Conservation (phyloP, 108 stramenopile species). For the Schizochytrium sp. region DNA sequence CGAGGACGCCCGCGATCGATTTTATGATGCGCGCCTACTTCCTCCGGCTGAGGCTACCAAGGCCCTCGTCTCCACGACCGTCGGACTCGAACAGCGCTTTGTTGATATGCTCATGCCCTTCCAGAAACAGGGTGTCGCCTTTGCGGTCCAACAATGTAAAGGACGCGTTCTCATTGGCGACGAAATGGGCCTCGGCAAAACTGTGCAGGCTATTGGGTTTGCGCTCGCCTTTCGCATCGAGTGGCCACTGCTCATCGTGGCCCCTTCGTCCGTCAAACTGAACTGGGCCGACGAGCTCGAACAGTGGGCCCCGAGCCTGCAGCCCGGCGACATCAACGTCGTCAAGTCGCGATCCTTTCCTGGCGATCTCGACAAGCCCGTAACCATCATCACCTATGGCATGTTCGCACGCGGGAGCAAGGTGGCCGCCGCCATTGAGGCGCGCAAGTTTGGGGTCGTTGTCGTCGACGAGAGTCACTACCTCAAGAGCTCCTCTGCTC, state of each 20-base stretch:
- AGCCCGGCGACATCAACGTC: conserved; percentile 43
- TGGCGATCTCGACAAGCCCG: conserved; percentile 41
- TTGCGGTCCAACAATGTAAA: not conserved
- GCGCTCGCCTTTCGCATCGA: conserved; percentile 58
- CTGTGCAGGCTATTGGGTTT: conserved; percentile 67
- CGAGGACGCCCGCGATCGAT: not conserved
- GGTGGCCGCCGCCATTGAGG: conserved; percentile 24
- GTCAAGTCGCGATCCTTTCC: conserved; percentile 54
- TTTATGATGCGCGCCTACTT: not conserved
- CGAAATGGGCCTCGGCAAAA: conserved; percentile 87
- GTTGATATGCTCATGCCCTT: conserved; percentile 2
- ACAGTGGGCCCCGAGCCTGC: conserved; percentile 59
- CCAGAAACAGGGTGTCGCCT: not conserved
- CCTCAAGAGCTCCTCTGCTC: conserved; percentile 72
- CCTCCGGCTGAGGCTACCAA: not conserved
- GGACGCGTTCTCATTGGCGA: conserved; percentile 65
- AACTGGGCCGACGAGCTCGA: conserved; percentile 86
- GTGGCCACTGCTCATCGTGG: conserved; percentile 78
- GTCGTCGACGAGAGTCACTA: conserved; percentile 94
- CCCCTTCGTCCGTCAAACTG: conserved; percentile 66
- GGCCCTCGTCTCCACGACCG: not conserved
- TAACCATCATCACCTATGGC: conserved; percentile 63
- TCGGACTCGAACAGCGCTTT: not conserved
- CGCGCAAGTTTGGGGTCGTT: conserved; percentile 65
- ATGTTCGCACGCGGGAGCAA: conserved; percentile 51